Base-by-base conservation (phyloP, 345 rosid species). In the Moricandia arvensis region DNA sequence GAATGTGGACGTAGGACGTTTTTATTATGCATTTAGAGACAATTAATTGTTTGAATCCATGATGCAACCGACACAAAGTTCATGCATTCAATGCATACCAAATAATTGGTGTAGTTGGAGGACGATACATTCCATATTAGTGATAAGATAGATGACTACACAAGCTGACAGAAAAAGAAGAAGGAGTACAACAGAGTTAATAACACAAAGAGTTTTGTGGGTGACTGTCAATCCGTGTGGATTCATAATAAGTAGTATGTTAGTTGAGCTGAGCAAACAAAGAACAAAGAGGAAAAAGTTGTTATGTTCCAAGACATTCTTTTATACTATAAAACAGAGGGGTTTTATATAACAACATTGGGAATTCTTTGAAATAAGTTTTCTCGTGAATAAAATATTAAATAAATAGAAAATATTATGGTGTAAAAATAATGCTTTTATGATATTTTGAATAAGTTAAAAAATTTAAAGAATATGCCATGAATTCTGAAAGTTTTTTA, bases 31-130 rank as follows among this genome's bases (percentile, higher is more conserved):
- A 41, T 4, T 41, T 9, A 53, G 27, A 17, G 9, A 9, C 13
- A 54, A 17, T 59, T 13, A 7, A 8, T 30, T 30, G 38, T 59
- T 30, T 59, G 37, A 59, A 30, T 59, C 38, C 64, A 59, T 59
- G 21, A n/a, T 59, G 64, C 29, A 59, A 31, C 41, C 24, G 63
- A 59, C 64, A 30, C 64, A 59, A 7, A 59, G 16, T 59, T 59
- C 38, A n/a, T 59, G 9, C 8, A 59, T 59, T 29, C 63, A 59
- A 6, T 59, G 33, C 62, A 27, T 58, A 30, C 62, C 62, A 58
- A 59, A 29, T 13, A 27, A 35, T 29, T 6, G 63, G 63, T 59
- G 63, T 59, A 29, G 37, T 13, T 59, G 21, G 21, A 59, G 17
- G 63, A 59, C 63, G 37, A 29, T 13, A 27, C 31, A 29, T 59